phyloP scores from a whole-genome alignment of 371 early-diverging fungal genomes.

The Mortierella sp. region DNA sequence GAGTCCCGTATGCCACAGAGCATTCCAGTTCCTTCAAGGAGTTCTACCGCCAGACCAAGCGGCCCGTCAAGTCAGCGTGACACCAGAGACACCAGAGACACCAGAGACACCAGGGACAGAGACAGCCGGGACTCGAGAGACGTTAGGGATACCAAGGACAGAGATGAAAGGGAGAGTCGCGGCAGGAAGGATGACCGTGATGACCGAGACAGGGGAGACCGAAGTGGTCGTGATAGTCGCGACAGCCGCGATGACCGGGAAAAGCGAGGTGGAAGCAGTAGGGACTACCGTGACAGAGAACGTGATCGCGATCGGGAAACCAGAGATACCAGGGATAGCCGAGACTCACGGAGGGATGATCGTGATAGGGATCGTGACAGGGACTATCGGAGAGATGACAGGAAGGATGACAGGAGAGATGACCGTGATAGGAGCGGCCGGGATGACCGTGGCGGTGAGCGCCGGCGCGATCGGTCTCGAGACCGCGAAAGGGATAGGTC shows the following conservation, averaged over 20 bases:
- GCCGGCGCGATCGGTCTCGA: slow-evolving; percentile 6
- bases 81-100: slow-evolving; percentile 10
- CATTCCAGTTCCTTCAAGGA: slow-evolving; percentile 25
- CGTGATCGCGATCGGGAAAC: slow-evolving; percentile 16
- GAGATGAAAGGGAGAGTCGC: slow-evolving; percentile 16
- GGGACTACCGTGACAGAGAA: background rate
- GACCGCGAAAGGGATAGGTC: slow-evolving; percentile 9
- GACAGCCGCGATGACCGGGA: slow-evolving; percentile 15
- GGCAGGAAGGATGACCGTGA: background rate
- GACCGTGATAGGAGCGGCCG: slow-evolving; percentile 7
- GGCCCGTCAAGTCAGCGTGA: slow-evolving; percentile 10
- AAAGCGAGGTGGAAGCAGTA: background rate
- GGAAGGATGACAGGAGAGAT: slow-evolving; percentile 10
- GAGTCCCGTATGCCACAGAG: slow-evolving; percentile 38
- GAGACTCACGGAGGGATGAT: slow-evolving; percentile 16
- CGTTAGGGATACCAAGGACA: slow-evolving; percentile 12
- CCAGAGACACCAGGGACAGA: background rate
- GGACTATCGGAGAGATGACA: background rate
- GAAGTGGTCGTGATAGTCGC: background rate
- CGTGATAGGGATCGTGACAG: slow-evolving; percentile 17
- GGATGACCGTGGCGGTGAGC: background rate
- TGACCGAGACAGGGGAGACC: slow-evolving; percentile 2
- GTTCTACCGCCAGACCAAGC: slow-evolving; percentile 16
- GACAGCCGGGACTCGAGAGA: background rate
- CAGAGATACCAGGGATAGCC: slow-evolving; percentile 19